phyloP scores from a whole-genome alignment of 2,329 filamentous ascomycete genomes.

The Alternaria atra region DNA sequence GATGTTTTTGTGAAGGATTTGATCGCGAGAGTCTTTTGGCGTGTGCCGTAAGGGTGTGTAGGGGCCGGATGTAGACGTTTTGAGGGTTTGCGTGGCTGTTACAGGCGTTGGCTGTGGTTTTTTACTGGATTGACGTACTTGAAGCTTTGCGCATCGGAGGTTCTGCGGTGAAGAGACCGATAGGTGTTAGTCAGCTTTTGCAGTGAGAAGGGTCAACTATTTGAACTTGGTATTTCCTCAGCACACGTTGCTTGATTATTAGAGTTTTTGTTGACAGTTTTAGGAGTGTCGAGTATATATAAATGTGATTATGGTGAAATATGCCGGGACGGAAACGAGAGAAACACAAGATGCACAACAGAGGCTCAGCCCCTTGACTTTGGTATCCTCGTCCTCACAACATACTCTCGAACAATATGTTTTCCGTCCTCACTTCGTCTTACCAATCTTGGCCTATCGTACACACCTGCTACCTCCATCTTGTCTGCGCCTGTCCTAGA shows the following conservation, averaged over 20 bases:
- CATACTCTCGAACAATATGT: conserved; percentile 12
- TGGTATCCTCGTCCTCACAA: neutral
- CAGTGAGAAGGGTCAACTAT: neutral
- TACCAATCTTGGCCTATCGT: neutral
- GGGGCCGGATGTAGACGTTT: neutral
- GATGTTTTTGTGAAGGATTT: conserved; percentile 3
- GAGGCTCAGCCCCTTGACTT: neutral
- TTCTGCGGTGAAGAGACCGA: neutral
- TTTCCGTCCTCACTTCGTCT: conserved; percentile 4
- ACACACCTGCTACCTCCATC: neutral
- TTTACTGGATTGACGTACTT: neutral
- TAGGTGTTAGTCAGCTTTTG: conserved; percentile 1
- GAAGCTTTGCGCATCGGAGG: conserved; percentile 4
- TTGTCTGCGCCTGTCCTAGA: neutral
- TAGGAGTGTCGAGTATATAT: neutral
- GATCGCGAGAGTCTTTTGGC: conserved; percentile 13
- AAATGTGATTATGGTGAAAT: neutral
- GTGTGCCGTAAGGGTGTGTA: conserved; percentile 8
- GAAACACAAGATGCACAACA: neutral
- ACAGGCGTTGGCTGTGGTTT: neutral
- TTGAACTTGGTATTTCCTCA: neutral
- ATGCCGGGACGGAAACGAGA: rapidly evolving
- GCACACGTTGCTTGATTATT: neutral
- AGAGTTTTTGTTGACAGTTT: neutral
- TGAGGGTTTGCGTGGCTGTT: neutral